These are phyloP conservation scores for Naematelia aurantialba DNA, from an alignment of 768 basidiomycete species.

Conservation along the genomic window DNA sequence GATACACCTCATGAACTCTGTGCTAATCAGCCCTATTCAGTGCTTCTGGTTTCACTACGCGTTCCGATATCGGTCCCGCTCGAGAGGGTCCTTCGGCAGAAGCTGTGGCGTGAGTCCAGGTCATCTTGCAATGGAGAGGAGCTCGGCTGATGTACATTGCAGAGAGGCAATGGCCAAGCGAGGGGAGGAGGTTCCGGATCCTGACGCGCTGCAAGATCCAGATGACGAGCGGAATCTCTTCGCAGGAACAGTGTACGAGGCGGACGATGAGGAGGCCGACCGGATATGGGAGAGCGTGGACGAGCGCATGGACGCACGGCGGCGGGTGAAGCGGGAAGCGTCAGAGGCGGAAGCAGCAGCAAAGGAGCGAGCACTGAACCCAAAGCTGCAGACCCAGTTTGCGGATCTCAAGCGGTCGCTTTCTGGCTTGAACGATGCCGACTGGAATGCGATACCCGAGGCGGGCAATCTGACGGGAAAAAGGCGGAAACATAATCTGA, in stretches of 20 bases:
- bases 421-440: slow-evolving; percentile 75
- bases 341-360: slow-evolving; percentile 69
- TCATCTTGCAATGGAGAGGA: background rate
- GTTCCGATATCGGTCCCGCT: slow-evolving; percentile 97
- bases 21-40: slow-evolving; percentile 52
- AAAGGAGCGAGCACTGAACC: slow-evolving; percentile 77
- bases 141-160: slow-evolving; percentile 5
- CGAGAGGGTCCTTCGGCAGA: slow-evolving; percentile 91
- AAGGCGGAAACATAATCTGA: slow-evolving; percentile 61
- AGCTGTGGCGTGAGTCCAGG: slow-evolving; percentile 67
- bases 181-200: slow-evolving; percentile 81
- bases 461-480: slow-evolving; percentile 92
- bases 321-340: slow-evolving; percentile 73
- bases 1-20: background rate
- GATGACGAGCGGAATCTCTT: slow-evolving; percentile 97
- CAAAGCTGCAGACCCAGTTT: slow-evolving; percentile 94
- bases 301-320: slow-evolving; percentile 78
- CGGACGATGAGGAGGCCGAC: slow-evolving; percentile 97
- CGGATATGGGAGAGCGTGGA: slow-evolving; percentile 91
- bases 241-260: slow-evolving; percentile 91
- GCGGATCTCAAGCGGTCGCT: slow-evolving; percentile 90
- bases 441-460: slow-evolving; percentile 95
- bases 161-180: slow-evolving; percentile 82
- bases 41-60: slow-evolving; percentile 94
- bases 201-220: slow-evolving; percentile 91